Base-by-base conservation (phyloP, 345 rosid species). In the Linum tenue region DNA sequence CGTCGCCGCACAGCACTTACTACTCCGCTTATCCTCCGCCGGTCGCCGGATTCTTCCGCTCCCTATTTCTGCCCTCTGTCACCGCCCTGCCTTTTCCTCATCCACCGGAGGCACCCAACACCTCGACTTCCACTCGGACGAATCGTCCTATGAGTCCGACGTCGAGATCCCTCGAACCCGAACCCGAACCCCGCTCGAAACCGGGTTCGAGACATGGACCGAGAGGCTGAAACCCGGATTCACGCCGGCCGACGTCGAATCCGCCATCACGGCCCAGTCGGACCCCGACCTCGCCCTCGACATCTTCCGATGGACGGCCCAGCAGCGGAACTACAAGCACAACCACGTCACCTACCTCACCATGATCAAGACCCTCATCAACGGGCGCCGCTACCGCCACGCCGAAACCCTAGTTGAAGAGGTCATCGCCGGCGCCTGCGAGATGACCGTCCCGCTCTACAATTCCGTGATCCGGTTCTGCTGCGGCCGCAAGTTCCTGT, bases 221-320 rank as follows among this genome's bases (percentile, higher is more conserved):
- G 83, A 84, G 35, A 82, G 73, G 63, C 95, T 94, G 16, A 84
- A 82, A 76, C 95, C 91, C 37, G 97, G 95, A 1, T 90, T 94
- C 85, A 83, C 84, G 37, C 70, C 86, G 0, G 59, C 82, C 6
- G 92, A 90, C 38, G 97, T 94, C 9, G 87, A 76, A 7, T 50
- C 68, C 3, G 96, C 97, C 43, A 62, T 94, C 59, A 84, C 78
- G 8, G 85, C 92, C 31, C 97, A 86, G 75, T 72, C 83, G 5
- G 96, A 94, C 70, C 86, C 99, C 11, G 91, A 94, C 77, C 88
- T 94, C 48, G 95, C 95, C 3, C 76, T 82, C 69, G 95, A 88
- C 73, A 86, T 94, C 59, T 94, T 90, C 86, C 97, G 96, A 3
- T 94, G 99, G 97, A 84, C 96, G 3, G 77, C 95, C 42, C 89